A percentile compares a stretch with the other conserved stretches of the same genome.
Conservation (phyloP, 495 filamentous ascomycete species). For the Annulohypoxylon maeteangense region DNA sequence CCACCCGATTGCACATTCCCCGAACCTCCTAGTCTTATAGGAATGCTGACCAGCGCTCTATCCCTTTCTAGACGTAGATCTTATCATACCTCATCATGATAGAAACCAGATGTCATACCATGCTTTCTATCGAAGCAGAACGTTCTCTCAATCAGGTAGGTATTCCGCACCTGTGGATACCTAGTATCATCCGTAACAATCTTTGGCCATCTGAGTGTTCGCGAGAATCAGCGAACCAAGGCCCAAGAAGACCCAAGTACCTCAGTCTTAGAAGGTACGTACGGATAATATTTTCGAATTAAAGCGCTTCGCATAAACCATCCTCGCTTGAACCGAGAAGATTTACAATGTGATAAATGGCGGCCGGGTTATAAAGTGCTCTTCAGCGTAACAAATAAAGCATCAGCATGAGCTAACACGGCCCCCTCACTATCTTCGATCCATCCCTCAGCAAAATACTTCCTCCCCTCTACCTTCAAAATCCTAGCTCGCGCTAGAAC, state of each 20-base stretch:
- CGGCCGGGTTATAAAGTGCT: slow-evolving; percentile 20
- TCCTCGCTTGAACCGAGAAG: background rate
- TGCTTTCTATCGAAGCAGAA: background rate
- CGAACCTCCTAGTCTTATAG: background rate
- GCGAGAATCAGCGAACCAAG: background rate
- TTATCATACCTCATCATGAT: background rate
- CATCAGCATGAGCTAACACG: slow-evolving; percentile 58
- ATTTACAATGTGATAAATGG: background rate
- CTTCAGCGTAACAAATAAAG: slow-evolving; percentile 56
- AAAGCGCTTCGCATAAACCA: background rate
- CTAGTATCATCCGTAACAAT: background rate
- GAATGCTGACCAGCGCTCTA: background rate
- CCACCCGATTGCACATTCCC: background rate
- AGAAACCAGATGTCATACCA: background rate
- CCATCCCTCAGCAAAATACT: slow-evolving; percentile 56
- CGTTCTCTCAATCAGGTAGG: background rate
- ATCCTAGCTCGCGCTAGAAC: slow-evolving; percentile 61
- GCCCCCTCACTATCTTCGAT: slow-evolving; percentile 54
- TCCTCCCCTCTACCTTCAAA: slow-evolving; percentile 56
- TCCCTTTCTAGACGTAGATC: background rate
- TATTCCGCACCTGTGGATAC: background rate
- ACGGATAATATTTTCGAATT: background rate
- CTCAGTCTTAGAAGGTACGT: background rate
- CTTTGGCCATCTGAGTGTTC: background rate
- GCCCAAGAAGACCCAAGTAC: too few species aligned